Percentiles rank a stretch among this genome's conserved stretches.
phyloP scores from a whole-genome alignment of 2,329 filamentous ascomycete genomes.

The Alternaria sp. region DNA sequence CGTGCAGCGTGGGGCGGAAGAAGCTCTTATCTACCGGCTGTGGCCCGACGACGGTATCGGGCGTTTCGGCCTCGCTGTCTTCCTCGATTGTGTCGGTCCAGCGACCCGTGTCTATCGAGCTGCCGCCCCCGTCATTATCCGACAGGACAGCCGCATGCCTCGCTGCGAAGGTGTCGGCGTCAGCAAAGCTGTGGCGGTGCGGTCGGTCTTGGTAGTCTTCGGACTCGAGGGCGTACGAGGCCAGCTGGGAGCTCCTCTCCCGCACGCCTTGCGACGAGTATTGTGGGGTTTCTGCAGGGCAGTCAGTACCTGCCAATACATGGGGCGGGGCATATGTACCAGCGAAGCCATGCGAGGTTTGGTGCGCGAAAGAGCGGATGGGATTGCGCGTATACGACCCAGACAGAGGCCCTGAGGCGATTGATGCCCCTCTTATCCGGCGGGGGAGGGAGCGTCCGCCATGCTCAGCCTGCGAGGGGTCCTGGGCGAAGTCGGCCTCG shows the following conservation, averaged over 20 bases:
- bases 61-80: slow-evolving; percentile 66
- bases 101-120: slow-evolving; percentile 46
- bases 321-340: slow-evolving; percentile 55
- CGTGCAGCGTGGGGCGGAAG: slow-evolving; percentile 32
- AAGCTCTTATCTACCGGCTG: slow-evolving; percentile 30
- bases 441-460: slow-evolving; percentile 38
- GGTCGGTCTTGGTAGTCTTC: slow-evolving; percentile 44
- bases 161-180: slow-evolving; percentile 33
- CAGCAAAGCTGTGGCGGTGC: slow-evolving; percentile 37
- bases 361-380: slow-evolving; percentile 75
- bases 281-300: slow-evolving; percentile 70
- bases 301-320: slow-evolving; percentile 32
- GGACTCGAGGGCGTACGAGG: slow-evolving; percentile 73
- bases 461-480: slow-evolving; percentile 31
- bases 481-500: slow-evolving; percentile 41
- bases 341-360: slow-evolving; percentile 67
- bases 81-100: slow-evolving; percentile 66
- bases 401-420: slow-evolving; percentile 34
- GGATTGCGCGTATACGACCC: slow-evolving; percentile 62
- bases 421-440: slow-evolving; percentile 40
- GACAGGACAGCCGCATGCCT: slow-evolving; percentile 25
- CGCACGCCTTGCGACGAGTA: slow-evolving; percentile 79
- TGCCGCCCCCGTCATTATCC: slow-evolving; percentile 35
- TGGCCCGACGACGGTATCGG: slow-evolving; percentile 50
- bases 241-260: slow-evolving; percentile 86